Base-by-base conservation (phyloP, 306 rosid species). In the Gastrolobium bilobum region DNA sequence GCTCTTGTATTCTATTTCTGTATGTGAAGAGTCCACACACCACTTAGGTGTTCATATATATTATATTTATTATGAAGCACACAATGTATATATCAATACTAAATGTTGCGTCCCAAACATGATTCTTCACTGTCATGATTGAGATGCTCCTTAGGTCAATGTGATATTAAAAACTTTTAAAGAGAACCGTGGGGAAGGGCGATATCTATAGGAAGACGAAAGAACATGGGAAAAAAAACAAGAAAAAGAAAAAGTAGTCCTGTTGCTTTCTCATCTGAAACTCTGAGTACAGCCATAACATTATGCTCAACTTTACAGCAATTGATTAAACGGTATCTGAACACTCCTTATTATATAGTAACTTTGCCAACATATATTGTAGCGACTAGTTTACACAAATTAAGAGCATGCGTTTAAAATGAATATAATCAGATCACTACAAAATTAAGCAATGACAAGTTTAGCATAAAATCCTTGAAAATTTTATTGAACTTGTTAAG, bases 111-210 rank as follows among this genome's bases (percentile, higher is more conserved):
- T 73, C 78, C 51, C 31, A 11, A 33, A 51, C 63, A 50, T 59
- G 91, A 81, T 60, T 85, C 44, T 77, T 85, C 90, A 58, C 83
- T 71, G 4, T 88, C 94, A 81, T 83, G 74, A 75, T 79, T 77
- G 82, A 82, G 46, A 82, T 54, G 10, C 61, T 29, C 4, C 3
- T 53, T 51, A 64, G 52, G 69, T 68, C 84, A 67, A 73, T 51
- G 9, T 14, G 37, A 39, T 3, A 43, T 72, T 61, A 39, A n/a
- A 4, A 47, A 37, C 15, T 61, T 64, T 50, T 35, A 34, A 15
- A 75, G 9, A 14, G 50, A 61, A 11, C 68, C 4, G 29, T 33
- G 35, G 34, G 50, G 29, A 37, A 20, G 15, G 8, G 4, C 0
- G 11, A 11, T 15, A 38, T 10, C 14, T 20, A 20, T 20, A 50